Evolutionary conservation across 441 rosid genomes (phyloP).

Genomic region (Francoa sonchifolia): DNA sequence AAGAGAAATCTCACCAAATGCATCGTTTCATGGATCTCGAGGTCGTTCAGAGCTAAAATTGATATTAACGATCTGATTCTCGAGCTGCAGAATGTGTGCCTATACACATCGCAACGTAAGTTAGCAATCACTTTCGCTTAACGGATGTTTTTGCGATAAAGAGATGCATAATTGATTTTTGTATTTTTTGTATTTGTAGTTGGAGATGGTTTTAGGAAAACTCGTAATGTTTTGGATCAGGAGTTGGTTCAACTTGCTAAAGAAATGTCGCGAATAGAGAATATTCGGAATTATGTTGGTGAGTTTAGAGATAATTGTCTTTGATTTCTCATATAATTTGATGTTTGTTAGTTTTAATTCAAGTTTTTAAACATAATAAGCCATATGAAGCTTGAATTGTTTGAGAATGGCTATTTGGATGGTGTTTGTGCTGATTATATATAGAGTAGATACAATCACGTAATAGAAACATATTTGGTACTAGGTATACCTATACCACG

Average conservation of each 20-base stretch:
- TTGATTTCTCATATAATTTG: no score
- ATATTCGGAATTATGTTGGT: constrained; percentile 38
- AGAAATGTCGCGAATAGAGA: constrained; percentile 35
- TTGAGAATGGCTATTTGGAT: no score
- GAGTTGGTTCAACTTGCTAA: constrained; percentile 38
- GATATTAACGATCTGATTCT: constrained; percentile 25
- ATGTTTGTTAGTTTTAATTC: no score
- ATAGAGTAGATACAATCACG: no score
- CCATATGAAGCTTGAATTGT: no score
- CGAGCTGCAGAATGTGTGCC: constrained; percentile 32
- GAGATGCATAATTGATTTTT: no score
- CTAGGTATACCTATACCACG: no score
- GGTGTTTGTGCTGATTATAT: no score
- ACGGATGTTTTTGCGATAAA: no score
- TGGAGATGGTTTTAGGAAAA: constrained; percentile 24
- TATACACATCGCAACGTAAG: constrained; percentile 27
- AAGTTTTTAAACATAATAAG: no score
- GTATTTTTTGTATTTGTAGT: constrained; percentile 13
- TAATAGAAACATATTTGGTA: no score
- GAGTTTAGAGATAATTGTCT: constrained; percentile 15
- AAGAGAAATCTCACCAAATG: constrained; percentile 27
- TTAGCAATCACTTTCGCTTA: no score
- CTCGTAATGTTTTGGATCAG: constrained; percentile 16
- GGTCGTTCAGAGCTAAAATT: constrained; percentile 38
- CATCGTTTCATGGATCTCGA: constrained; percentile 61